Evolutionary conservation across 2,329 filamentous ascomycete genomes (phyloP), one percentile per base, ranked within the genome.

Genomic region (Bipolaris gigantea): DNA sequence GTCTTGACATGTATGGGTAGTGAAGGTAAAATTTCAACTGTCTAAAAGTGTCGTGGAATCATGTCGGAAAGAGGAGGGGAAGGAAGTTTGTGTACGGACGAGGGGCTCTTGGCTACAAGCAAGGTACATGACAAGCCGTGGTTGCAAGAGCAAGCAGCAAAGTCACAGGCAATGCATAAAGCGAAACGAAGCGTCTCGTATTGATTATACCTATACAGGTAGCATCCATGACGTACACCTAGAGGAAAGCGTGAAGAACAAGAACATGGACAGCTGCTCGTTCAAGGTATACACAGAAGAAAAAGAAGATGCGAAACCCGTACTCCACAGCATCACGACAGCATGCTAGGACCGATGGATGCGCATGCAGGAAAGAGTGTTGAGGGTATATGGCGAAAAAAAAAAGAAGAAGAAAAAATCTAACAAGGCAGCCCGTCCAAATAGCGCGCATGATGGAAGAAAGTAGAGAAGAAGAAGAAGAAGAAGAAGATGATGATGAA

Each of bases 301-400:
- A 60, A 59, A 46, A 21, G 56, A 60, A 60, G 21, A 51, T 46
- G 36, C 50, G 39, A 34, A 34, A 46, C 50, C 47, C 45, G 36
- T 36, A 44, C 50, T 38, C 23, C 35, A 42, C 38, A 48, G 41
- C 46, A 55, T 41, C 41, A 35, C 40, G 43, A 50, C 27, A 56
- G 55, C 40, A 55, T 55, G 51, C 52, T 55, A 30, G 42, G 51
- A 57, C 42, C 15, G 49, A 35, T 16, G 50, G 34, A 53, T 59
- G 38, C 41, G 48, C 52, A 30, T 42, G 43, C 23, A 33, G 56
- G 35, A 68, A 54, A 61, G 66, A 69, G 63, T 59, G 64, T 67
- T 59, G 59, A 57, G 65, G 66, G 65, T 69, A 69, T 69, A 69
- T 63, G 62, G 66, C 66, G 54, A 55, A 52, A n/a, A n/a, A n/a